phyloP scores from a whole-genome alignment of 1,284 basidiomycete species.

The Amylostereum chailletii region DNA sequence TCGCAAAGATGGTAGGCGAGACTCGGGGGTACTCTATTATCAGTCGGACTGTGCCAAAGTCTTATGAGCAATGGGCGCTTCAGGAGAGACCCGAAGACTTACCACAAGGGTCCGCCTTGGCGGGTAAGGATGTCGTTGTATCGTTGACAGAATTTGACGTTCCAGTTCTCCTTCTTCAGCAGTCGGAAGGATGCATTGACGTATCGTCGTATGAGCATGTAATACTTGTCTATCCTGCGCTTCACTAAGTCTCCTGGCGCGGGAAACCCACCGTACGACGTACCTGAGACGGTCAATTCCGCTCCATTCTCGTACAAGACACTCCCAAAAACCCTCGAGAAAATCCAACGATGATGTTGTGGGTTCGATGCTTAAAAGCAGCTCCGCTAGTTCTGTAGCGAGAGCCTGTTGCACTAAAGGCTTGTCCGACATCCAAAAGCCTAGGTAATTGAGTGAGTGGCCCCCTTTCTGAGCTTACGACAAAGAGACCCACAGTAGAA shows the following conservation, averaged over 20 bases:
- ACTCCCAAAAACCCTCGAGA: slow-evolving; percentile 85
- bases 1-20: slow-evolving; percentile 84
- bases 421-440: slow-evolving; percentile 99
- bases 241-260: not conserved
- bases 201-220: slow-evolving; percentile 88
- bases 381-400: slow-evolving; percentile 77
- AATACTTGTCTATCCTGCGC: slow-evolving; percentile 90
- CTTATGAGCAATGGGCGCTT: slow-evolving; percentile 3
- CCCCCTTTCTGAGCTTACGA: not conserved
- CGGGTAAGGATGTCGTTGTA: slow-evolving; percentile 63
- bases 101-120: slow-evolving; percentile 75
- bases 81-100: slow-evolving; percentile 16
- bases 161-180: slow-evolving; percentile 68
- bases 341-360: slow-evolving; percentile 63
- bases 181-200: slow-evolving; percentile 81
- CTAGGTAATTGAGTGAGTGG: slow-evolving; percentile 27
- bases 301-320: slow-evolving; percentile 85
- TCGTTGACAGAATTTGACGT: slow-evolving; percentile 38
- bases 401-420: slow-evolving; percentile 92
- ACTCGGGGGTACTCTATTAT: slow-evolving; percentile 70
- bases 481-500: slow-evolving; percentile 74
- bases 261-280: slow-evolving; percentile 11
- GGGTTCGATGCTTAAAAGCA: slow-evolving; percentile 64
- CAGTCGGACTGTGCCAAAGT: slow-evolving; percentile 46
- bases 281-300: slow-evolving; percentile 87